A percentile compares a stretch with the other conserved stretches of the same genome.
phyloP scores from a whole-genome alignment of 352 stramenopile species.

The Pythium utonaiense region DNA sequence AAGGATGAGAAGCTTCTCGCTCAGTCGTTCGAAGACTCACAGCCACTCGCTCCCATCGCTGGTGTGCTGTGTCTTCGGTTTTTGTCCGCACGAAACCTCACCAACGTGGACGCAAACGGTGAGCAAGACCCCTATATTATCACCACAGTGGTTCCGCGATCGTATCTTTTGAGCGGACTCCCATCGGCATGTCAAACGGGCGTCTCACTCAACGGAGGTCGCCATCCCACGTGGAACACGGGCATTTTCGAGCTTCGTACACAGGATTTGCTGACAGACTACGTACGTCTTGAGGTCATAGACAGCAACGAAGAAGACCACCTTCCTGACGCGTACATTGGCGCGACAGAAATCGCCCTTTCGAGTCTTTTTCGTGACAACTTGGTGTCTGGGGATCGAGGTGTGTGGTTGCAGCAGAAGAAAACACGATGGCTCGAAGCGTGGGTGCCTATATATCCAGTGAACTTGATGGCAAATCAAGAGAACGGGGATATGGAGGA shows the following conservation, averaged over 20 bases:
- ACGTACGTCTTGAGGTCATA: conserved; percentile 40
- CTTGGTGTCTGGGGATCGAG: background rate
- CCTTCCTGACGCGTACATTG: conserved; percentile 42
- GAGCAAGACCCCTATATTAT: conserved; percentile 54
- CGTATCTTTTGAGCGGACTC: conserved; percentile 6
- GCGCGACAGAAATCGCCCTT: conserved; percentile 27
- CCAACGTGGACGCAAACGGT: conserved; percentile 41
- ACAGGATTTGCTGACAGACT: conserved; percentile 31
- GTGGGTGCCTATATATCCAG: conserved; percentile 40
- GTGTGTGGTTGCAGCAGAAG: background rate
- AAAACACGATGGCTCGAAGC: conserved; percentile 40
- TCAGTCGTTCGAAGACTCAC: conserved; percentile 14
- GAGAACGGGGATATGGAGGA: conserved; percentile 2
- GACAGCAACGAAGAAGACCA: conserved; percentile 62
- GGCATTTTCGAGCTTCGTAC: conserved; percentile 29
- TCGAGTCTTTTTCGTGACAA: conserved; percentile 29
- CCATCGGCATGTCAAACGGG: conserved; percentile 29
- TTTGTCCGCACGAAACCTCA: conserved; percentile 40
- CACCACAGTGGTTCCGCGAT: conserved; percentile 20
- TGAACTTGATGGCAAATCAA: background rate
- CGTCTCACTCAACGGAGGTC: conserved; percentile 44
- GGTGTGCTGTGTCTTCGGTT: conserved; percentile 41
- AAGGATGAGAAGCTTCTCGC: conserved; percentile 13
- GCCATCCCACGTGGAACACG: conserved; percentile 52
- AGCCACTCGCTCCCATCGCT: conserved; percentile 6